Evolutionary conservation across 2,329 filamentous ascomycete genomes (phyloP).

Genomic region (Talaromyces albobiverticillius): DNA sequence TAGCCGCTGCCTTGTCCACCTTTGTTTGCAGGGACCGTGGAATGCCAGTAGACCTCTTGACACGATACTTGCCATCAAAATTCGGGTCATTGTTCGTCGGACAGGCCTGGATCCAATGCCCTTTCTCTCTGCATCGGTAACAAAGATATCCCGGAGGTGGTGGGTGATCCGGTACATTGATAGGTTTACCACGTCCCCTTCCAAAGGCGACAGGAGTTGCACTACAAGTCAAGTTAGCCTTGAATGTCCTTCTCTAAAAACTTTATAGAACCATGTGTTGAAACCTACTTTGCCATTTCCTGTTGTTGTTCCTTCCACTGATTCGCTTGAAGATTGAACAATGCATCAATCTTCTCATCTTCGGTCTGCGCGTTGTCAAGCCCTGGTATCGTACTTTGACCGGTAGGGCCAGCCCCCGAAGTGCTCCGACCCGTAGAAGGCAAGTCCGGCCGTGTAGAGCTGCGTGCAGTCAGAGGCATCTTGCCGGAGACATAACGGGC

Average conservation of each 20-base stretch:
- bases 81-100: constrained; percentile 98
- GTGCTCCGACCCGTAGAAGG: constrained; percentile 35
- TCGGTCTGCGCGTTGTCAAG: constrained; percentile 82
- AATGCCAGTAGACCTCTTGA: constrained; percentile 96
- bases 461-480: constrained; percentile 86
- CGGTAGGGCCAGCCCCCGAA: constrained; percentile 33
- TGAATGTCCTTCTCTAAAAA: constrained; percentile 15
- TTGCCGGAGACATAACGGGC: constrained; percentile 95
- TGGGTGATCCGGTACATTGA: constrained; percentile 85
- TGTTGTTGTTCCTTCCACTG: constrained; percentile 94
- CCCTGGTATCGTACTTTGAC: constrained; percentile 57
- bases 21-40: constrained; percentile 93
- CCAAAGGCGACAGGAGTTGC: constrained; percentile 44
- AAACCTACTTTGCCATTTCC: constrained; percentile 74
- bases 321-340: constrained; percentile 84
- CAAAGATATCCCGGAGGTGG: constrained; percentile 93
- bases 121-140: constrained; percentile 93
- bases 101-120: constrained; percentile 98
- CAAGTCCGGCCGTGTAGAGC: constrained; percentile 66
- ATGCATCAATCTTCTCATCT: constrained; percentile 88
- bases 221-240: constrained; percentile 31
- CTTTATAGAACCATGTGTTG: background rate
- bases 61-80: constrained; percentile 86
- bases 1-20: constrained; percentile 81
- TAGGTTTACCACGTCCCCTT: constrained; percentile 34